Percentiles rank a stretch among this genome's conserved stretches.
Conservation (phyloP, 108 stramenopile genomes). For the Poteriospumella lacustris region DNA sequence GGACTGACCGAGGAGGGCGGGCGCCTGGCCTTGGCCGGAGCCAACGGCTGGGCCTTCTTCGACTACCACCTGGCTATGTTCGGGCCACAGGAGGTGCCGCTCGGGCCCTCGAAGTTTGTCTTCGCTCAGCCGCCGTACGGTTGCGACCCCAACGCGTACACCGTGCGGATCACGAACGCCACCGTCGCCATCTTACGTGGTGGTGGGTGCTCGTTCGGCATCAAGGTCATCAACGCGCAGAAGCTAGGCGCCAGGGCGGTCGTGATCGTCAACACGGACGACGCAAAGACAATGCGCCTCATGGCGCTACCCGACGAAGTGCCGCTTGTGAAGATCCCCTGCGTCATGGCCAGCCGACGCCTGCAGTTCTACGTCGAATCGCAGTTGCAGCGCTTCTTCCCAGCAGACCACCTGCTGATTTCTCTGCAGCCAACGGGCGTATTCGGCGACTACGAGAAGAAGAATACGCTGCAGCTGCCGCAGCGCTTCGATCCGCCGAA, state of each 20-base stretch:
- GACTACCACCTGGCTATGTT: conserved; percentile 28
- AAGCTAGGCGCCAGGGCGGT: conserved; percentile 27
- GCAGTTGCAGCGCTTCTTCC: not conserved
- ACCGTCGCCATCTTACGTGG: conserved; percentile 20
- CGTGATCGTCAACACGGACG: conserved; percentile 28
- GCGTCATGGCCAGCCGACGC: conserved; percentile 24
- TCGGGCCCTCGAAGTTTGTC: not conserved
- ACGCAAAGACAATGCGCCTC: conserved; percentile 28
- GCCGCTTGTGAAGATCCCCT: conserved; percentile 18
- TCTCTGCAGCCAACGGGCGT: conserved; percentile 24
- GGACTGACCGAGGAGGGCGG: conserved; percentile 27
- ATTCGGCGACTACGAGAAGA: conserved; percentile 17
- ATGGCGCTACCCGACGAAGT: conserved; percentile 29
- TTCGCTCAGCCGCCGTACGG: conserved; percentile 18
- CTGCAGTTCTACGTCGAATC: conserved; percentile 17
- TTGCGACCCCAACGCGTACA: conserved; percentile 23
- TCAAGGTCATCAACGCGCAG: conserved; percentile 30
- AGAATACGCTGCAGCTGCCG: conserved; percentile 6
- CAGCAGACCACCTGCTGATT: not conserved
- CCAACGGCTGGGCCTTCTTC: conserved; percentile 28
- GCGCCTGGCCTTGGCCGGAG: not conserved
- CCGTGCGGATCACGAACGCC: not conserved
- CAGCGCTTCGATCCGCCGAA: too few relatives aligned
- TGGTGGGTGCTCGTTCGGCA: conserved; percentile 28
- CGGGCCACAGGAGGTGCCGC: conserved; percentile 24